Percentiles rank a stretch among this genome's conserved stretches.
Conservation (phyloP, 1,139 yeast species). For the Blastobotrys persicus region DNA sequence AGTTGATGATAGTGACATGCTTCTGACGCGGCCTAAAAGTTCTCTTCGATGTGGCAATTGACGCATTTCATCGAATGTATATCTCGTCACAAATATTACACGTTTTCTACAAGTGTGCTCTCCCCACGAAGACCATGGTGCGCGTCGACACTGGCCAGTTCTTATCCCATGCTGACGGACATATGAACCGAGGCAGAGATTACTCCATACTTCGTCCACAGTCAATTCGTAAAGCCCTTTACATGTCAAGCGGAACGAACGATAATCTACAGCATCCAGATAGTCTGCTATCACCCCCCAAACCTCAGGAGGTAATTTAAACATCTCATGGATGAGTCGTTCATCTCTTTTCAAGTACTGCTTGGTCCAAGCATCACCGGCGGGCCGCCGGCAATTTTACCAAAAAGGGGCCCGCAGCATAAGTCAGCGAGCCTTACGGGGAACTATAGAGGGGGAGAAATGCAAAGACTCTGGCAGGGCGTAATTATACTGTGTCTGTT, state of each 20-base stretch:
- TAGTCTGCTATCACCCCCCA: neutral
- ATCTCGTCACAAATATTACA: neutral
- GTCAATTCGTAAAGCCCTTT: neutral
- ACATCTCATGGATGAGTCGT: too few species aligned
- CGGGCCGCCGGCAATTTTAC: neutral
- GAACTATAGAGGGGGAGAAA: neutral
- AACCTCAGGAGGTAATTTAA: neutral
- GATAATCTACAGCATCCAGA: neutral
- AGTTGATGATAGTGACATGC: neutral
- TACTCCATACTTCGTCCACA: neutral
- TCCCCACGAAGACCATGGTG: neutral
- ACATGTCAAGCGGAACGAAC: neutral
- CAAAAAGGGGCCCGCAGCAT: neutral
- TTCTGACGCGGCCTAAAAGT: neutral
- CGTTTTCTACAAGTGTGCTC: neutral
- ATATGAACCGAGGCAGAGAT: neutral
- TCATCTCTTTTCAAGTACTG: too few species aligned
- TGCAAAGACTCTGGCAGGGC: constrained; percentile 4
- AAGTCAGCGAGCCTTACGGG: neutral
- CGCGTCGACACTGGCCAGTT: neutral
- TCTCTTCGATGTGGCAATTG: neutral
- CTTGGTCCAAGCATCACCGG: neutral
- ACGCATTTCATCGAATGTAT: neutral
- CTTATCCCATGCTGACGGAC: neutral
- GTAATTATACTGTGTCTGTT: constrained; percentile 1